phyloP scores from a whole-genome alignment of 2,329 filamentous ascomycete genomes.

The Ceratocystiopsis brevicomis region DNA sequence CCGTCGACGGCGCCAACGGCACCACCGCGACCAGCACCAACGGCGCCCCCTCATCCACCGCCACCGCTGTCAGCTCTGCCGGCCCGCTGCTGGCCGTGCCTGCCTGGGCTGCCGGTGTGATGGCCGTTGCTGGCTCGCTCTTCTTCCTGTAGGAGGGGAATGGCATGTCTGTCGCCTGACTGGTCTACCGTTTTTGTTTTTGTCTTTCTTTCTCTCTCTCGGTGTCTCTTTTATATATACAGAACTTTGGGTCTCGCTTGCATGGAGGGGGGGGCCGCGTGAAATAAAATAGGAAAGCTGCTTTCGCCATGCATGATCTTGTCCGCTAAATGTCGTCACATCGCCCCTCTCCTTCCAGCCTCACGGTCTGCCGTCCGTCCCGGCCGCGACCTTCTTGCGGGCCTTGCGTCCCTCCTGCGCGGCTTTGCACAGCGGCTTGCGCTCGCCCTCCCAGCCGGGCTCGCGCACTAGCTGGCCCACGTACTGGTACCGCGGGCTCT shows the following conservation, averaged over 20 bases:
- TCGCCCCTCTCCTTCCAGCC: too few species aligned
- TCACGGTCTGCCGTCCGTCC: too few species aligned
- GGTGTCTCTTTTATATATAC: too few species aligned
- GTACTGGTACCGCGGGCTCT: constrained; percentile 61
- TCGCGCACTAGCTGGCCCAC: constrained; percentile 56
- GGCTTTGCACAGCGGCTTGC: constrained; percentile 46
- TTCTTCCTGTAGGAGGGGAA: constrained; percentile 11
- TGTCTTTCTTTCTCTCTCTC: not conserved
- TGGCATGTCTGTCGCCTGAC: too few species aligned
- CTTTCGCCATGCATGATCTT: not conserved
- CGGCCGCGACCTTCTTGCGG: too few species aligned
- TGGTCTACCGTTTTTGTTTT: too few species aligned
- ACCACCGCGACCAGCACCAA: constrained; percentile 8
- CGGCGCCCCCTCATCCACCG: constrained; percentile 7
- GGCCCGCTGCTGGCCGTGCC: constrained; percentile 18
- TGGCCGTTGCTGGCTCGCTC: constrained; percentile 22
- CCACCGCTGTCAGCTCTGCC: constrained; percentile 13
- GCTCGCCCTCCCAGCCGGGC: constrained; percentile 40
- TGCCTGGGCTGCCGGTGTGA: constrained; percentile 22
- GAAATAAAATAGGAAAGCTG: not conserved
- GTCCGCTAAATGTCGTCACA: not conserved
- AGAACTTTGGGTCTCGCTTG: too few species aligned
- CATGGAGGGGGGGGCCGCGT: too few species aligned
- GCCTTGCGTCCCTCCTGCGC: constrained; percentile 37
- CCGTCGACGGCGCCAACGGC: constrained; percentile 6